Percentiles rank a stretch among this genome's conserved stretches.
Evolutionary conservation across 257 asterid genomes (phyloP).

Genomic region (Lycium barbarum): DNA sequence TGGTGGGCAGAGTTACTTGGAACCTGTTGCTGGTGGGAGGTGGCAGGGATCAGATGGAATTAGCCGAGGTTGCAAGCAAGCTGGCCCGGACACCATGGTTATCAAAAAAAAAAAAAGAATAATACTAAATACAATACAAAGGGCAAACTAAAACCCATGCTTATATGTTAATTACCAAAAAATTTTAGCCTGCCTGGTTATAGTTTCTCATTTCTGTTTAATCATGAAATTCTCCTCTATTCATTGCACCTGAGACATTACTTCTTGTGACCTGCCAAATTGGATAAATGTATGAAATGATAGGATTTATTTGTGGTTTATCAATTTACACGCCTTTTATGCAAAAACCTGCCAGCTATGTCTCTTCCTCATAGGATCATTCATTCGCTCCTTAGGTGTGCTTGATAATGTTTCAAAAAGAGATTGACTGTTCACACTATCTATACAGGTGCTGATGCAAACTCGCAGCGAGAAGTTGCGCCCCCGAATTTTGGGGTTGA

Average conservation of each 20-base stretch:
- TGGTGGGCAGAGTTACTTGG: too few species aligned
- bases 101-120: too few species aligned
- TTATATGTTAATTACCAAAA: neutral
- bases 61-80: too few species aligned
- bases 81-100: too few species aligned
- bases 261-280: neutral
- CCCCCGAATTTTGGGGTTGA: constrained; percentile 73
- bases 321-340: neutral
- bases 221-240: neutral
- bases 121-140: neutral
- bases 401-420: neutral
- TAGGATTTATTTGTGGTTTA: neutral
- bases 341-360: neutral
- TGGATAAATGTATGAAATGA: neutral
- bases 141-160: neutral
- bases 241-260: neutral
- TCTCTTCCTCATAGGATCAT: neutral
- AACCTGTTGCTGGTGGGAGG: too few species aligned
- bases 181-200: neutral
- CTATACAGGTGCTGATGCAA: constrained; percentile 84
- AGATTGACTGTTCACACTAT: neutral
- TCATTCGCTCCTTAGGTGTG: constrained; percentile 6
- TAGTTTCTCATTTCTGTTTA: neutral
- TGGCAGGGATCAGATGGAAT: too few species aligned
- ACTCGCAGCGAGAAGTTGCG: constrained; percentile 88